These are phyloP conservation scores for Vishniacozyma victoriae DNA, from an alignment of 768 basidiomycete genomes.

Conservation along the genomic window DNA sequence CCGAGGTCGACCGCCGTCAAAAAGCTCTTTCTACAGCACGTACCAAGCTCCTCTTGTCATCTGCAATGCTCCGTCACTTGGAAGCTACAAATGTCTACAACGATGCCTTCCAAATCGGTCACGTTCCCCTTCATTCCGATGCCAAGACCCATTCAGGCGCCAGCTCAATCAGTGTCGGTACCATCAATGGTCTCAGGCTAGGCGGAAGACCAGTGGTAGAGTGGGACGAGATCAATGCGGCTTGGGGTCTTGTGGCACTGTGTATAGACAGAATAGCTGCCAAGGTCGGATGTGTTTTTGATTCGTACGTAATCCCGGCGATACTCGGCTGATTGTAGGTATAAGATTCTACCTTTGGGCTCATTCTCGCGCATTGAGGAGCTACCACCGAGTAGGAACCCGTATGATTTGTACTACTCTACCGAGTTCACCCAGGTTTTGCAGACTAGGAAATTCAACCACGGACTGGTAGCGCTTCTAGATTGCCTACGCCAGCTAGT, in stretches of 20 bases:
- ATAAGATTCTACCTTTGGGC: constrained; percentile 86
- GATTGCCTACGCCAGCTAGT: constrained; percentile 89
- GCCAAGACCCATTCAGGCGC: constrained; percentile 5
- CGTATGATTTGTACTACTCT: constrained; percentile 89
- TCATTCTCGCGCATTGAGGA: constrained; percentile 85
- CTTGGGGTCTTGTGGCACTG: constrained; percentile 93
- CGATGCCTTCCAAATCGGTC: constrained; percentile 48
- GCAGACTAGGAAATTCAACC: constrained; percentile 92
- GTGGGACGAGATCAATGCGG: constrained; percentile 98
- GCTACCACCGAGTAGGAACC: constrained; percentile 51
- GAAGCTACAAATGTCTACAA: constrained; percentile 48
- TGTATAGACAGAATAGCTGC: constrained; percentile 83
- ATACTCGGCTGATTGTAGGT: constrained; percentile 52
- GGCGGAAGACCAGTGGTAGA: constrained; percentile 83
- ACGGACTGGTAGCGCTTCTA: constrained; percentile 91
- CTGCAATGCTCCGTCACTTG: constrained; percentile 31
- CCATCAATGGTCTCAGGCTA: constrained; percentile 91
- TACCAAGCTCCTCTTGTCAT: constrained; percentile 40
- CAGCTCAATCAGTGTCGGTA: constrained; percentile 56
- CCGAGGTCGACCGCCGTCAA: constrained; percentile 11
- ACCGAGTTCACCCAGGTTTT: constrained; percentile 84
- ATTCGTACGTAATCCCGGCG: constrained; percentile 56
- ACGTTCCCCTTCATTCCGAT: constrained; percentile 27
- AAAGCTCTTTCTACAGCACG: constrained; percentile 27
- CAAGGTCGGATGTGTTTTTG: constrained; percentile 83